Conservation (phyloP, 2,329 filamentous ascomycete genomes). For the Phyllosticta citriasiana region DNA sequence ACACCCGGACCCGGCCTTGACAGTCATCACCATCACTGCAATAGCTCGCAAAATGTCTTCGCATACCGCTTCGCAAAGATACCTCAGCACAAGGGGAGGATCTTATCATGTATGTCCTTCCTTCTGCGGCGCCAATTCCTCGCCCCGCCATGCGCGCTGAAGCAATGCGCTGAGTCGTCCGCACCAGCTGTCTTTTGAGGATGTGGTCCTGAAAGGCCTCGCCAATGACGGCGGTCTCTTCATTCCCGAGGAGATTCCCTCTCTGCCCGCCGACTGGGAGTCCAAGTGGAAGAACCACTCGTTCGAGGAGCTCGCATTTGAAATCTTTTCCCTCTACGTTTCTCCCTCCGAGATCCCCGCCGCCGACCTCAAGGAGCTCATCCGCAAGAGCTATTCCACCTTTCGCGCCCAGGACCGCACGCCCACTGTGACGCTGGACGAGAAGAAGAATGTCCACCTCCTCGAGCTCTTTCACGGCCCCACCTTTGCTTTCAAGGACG, state of each 20-base stretch:
- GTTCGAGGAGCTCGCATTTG: slow-evolving; percentile 72
- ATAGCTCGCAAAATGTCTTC: slow-evolving; percentile 26
- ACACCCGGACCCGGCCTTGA: background rate
- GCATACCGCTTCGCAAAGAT: slow-evolving; percentile 48
- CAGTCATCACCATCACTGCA: background rate
- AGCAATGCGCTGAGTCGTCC: slow-evolving; percentile 11
- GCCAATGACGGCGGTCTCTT: slow-evolving; percentile 81
- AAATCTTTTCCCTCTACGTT: slow-evolving; percentile 82
- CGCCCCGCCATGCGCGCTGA: slow-evolving; percentile 18
- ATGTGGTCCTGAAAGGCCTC: slow-evolving; percentile 81
- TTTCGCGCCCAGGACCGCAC: slow-evolving; percentile 74
- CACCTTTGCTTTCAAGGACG: slow-evolving; percentile 88
- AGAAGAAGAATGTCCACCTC: slow-evolving; percentile 63
- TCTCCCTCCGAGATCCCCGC: slow-evolving; percentile 71
- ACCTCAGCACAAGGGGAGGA: slow-evolving; percentile 53
- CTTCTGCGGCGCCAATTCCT: slow-evolving; percentile 9
- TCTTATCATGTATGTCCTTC: slow-evolving; percentile 44
- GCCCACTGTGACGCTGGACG: slow-evolving; percentile 67
- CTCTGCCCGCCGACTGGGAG: slow-evolving; percentile 52
- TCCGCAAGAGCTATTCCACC: slow-evolving; percentile 76
- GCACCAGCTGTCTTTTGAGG: slow-evolving; percentile 72
- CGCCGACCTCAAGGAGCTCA: slow-evolving; percentile 70
- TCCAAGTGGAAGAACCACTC: slow-evolving; percentile 65
- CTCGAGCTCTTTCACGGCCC: slow-evolving; percentile 95
- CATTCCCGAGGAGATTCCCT: slow-evolving; percentile 73